Conservation (phyloP, 768 basidiomycete species). For the Hirschioporus abietinus region DNA sequence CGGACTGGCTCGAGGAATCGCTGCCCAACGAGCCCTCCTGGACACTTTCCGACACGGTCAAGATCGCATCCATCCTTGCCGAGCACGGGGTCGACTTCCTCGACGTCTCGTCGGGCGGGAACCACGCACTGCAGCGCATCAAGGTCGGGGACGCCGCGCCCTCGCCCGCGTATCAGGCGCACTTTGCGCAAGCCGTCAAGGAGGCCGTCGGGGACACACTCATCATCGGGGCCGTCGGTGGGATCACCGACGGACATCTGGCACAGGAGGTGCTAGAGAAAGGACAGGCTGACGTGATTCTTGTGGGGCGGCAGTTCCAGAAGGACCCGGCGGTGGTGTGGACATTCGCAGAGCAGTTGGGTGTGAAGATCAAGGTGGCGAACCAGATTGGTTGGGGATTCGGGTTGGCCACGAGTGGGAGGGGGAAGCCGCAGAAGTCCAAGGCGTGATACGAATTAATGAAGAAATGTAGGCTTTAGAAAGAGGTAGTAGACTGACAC, state of each 20-base stretch:
- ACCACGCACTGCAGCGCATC: conserved; percentile 34
- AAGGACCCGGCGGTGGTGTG: conserved; percentile 50
- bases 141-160: conserved; percentile 33
- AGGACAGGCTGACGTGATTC: conserved; percentile 54
- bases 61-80: conserved; percentile 51
- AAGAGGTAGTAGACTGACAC: too few species aligned
- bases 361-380: conserved; percentile 38
- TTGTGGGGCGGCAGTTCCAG: conserved; percentile 51
- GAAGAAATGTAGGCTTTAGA: too few species aligned
- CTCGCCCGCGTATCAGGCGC: conserved; percentile 48
- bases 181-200: conserved; percentile 50
- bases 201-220: conserved; percentile 36
- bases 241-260: conserved; percentile 48
- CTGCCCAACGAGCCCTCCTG: conserved; percentile 58
- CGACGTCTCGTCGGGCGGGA: conserved; percentile 68
- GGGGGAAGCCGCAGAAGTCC: background rate
- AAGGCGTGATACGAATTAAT: too few species aligned
- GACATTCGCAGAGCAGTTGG: conserved; percentile 52
- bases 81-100: conserved; percentile 70
- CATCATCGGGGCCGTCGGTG: conserved; percentile 50
- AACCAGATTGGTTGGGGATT: conserved; percentile 56
- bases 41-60: conserved; percentile 63
- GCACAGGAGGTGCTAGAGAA: conserved; percentile 54
- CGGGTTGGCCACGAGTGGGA: background rate
- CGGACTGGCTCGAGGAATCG: conserved; percentile 64